Conservation (phyloP, 2,329 filamentous ascomycete species). For the Nemania diffusa region DNA sequence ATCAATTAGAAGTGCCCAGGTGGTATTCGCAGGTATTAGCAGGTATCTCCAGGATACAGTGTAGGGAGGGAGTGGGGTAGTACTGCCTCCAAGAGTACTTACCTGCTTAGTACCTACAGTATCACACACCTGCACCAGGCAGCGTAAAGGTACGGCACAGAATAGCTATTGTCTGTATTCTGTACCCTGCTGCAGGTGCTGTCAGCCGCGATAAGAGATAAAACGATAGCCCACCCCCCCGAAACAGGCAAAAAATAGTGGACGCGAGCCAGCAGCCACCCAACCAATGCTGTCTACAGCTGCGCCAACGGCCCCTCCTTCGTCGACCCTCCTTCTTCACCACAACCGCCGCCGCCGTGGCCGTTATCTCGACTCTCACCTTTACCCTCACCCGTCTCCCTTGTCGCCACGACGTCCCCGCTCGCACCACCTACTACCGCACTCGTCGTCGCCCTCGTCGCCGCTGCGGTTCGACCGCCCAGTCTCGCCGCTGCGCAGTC, state of each 20-base stretch:
- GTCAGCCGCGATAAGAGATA: slow-evolving; percentile 29
- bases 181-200: neutral
- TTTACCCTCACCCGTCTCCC: slow-evolving; percentile 20
- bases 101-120: neutral
- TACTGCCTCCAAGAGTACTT: neutral
- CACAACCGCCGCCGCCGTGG: slow-evolving; percentile 32
- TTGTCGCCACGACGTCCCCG: slow-evolving; percentile 10
- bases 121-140: neutral
- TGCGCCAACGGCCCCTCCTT: slow-evolving; percentile 36
- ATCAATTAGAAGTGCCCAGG: too few relatives aligned
- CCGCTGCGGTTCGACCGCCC: slow-evolving; percentile 37
- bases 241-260: slow-evolving; percentile 32
- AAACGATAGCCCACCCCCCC: slow-evolving; percentile 19
- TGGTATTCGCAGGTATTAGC: neutral
- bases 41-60: neutral
- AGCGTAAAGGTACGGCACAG: neutral
- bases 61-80: too few relatives aligned
- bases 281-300: slow-evolving; percentile 37
- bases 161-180: neutral
- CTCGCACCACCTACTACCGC: slow-evolving; percentile 9
- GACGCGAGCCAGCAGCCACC: slow-evolving; percentile 19
- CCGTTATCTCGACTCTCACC: slow-evolving; percentile 32
- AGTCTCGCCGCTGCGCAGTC: slow-evolving; percentile 28
- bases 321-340: slow-evolving; percentile 37
- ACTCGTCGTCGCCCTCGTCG: slow-evolving; percentile 18